Conservation (phyloP, 2,329 filamentous ascomycete species). For the Dichotomopilus funicola region DNA sequence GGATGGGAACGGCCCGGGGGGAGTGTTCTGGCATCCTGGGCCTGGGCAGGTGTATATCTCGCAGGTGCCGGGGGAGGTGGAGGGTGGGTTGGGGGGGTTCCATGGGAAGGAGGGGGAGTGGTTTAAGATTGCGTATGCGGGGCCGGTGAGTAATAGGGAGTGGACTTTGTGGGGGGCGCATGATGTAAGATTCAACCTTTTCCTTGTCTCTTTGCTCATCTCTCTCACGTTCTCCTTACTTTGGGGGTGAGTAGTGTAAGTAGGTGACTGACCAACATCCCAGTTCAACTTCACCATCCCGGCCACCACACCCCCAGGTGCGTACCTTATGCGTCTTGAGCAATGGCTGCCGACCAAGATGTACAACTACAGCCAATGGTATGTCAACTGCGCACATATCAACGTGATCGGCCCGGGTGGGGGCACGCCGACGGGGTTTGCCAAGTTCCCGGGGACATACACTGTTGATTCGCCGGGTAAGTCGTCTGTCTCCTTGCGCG, state of each 20-base stretch:
- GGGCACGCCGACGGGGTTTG: conserved; percentile 12
- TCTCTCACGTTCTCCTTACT: no score
- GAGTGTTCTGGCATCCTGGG: conserved; percentile 11
- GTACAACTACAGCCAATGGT: conserved; percentile 9
- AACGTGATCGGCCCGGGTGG: conserved; percentile 17
- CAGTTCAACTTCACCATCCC: conserved; percentile 20
- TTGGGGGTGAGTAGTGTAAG: not conserved
- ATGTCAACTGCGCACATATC: conserved; percentile 17
- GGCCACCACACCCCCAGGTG: conserved; percentile 13
- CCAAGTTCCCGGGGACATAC: conserved; percentile 15
- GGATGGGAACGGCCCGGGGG: conserved; percentile 11
- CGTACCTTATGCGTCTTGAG: conserved; percentile 18
- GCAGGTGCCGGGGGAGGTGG: conserved; percentile 9
- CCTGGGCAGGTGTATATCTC: conserved; percentile 15
- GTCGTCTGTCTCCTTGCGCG: no score
- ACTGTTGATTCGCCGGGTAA: conserved; percentile 12
- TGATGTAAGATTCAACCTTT: not conserved
- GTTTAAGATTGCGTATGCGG: conserved; percentile 19
- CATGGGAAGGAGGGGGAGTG: conserved; percentile 12
- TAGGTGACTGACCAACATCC: not conserved
- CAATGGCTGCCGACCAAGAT: conserved; percentile 6
- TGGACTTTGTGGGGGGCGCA: not conserved
- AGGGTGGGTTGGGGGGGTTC: not conserved
- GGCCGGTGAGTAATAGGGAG: conserved; percentile 4
- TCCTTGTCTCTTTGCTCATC: no score